Evolutionary conservation across 495 filamentous ascomycete genomes (phyloP).

Genomic region (Apiosordaria backusii): DNA sequence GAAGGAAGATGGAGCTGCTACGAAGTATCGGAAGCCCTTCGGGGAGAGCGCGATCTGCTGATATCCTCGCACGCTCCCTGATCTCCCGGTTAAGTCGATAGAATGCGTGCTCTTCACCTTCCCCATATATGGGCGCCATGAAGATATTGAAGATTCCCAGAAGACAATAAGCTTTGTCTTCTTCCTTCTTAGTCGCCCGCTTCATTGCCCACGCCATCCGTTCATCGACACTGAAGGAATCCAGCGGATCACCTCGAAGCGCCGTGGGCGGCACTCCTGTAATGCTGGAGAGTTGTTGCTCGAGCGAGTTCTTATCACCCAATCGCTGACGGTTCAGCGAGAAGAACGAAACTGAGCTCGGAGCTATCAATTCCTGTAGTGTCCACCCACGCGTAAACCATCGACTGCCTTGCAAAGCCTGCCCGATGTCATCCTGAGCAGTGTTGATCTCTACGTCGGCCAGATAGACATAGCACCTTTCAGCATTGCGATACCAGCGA

Average conservation of each 20-base stretch:
- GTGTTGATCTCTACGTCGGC: not conserved
- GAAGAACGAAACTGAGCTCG: constrained; percentile 27
- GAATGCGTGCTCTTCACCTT: not conserved
- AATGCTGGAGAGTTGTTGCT: constrained; percentile 14
- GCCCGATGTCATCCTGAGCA: not conserved
- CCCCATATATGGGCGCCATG: constrained; percentile 6
- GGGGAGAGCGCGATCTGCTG: too few species aligned
- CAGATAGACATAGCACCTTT: not conserved
- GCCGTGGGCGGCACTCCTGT: constrained; percentile 16
- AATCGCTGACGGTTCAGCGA: constrained; percentile 14
- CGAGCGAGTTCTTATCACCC: constrained; percentile 24
- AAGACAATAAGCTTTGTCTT: constrained; percentile 27
- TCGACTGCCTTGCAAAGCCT: not conserved
- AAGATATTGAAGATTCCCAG: constrained; percentile 20
- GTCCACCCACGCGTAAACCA: too few species aligned
- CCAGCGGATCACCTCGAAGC: constrained; percentile 3
- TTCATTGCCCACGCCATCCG: constrained; percentile 22
- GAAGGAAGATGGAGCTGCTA: too few species aligned
- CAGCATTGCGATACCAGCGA: not conserved
- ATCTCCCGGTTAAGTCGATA: too few species aligned
- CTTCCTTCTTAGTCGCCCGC: constrained; percentile 20
- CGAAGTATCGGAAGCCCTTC: too few species aligned
- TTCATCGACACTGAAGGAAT: constrained; percentile 19
- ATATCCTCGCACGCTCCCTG: too few species aligned
- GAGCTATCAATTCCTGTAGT: constrained; percentile 12